Base-by-base conservation (phyloP, 2,329 filamentous ascomycete species). In the Hymenoscyphus fraxineus region DNA sequence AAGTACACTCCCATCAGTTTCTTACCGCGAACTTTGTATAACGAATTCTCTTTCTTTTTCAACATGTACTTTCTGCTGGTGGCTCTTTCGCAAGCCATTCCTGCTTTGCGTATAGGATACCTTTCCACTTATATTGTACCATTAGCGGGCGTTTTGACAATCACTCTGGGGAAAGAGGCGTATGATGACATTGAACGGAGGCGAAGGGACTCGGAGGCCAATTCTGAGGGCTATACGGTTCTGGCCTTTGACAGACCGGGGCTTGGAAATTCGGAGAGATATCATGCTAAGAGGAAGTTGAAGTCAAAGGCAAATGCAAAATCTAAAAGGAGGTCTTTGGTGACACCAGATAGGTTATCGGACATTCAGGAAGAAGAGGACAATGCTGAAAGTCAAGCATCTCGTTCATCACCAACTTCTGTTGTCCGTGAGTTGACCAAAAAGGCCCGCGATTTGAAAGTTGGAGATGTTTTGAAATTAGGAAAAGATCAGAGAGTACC, bases 41-140 rank as follows among this genome's bases (percentile, higher is more conserved):
- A 98, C 79, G 95, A 99, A 76, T 99, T 99, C 76, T 97, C 94
- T 65, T 99, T 98, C 81, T 99, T 99, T 80, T 97, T 99, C 83
- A 99, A 99, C 83, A 92, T 98, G 82, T 99, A 99, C 77, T 99
- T 99, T 77, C 82, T 99, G 63, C 87, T 98, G 32, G 95, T 99
- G 59, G 96, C 95, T 6, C 79, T 98, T 59, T 98, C 94, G 44
- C 95, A 99, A 78, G 88, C 92, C 55, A 93, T 99, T 73, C 93
- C 93, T 3, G 85, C 91, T 27, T 80, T 99, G 62, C 87, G 93
- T 62, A 97, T 99, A 69, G 95, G 95, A 63, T 98, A 97, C 76
- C 84, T 99, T 66, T 91, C 91, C 38, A 98, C 95, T 1, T 99
- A 99, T 73, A 88, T 98, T 76, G 93, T 91, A 22, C 95, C 95